phyloP scores from a whole-genome alignment of 495 filamentous ascomycete genomes.

The Aspergillus carlsbadensis region DNA sequence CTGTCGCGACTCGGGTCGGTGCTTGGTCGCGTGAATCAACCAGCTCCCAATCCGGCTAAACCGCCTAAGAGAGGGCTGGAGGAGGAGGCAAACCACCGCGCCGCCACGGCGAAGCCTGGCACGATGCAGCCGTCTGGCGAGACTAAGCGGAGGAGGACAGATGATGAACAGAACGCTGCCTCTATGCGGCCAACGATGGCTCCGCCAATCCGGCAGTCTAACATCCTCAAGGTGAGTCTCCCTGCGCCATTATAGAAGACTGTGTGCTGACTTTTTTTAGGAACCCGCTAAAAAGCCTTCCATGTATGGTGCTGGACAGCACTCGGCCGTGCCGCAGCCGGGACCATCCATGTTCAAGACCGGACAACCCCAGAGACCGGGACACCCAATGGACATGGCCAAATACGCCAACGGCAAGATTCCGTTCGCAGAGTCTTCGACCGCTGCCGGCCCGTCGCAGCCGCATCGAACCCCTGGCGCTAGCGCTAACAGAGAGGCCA shows the following conservation, averaged over 20 bases:
- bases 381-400: conserved; percentile 71
- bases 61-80: conserved; percentile 61
- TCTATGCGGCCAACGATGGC: conserved; percentile 62
- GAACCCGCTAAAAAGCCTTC: conserved; percentile 61
- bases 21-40: conserved; percentile 45
- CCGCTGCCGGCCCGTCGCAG: conserved; percentile 32
- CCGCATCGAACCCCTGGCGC: conserved; percentile 59
- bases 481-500: conserved; percentile 43
- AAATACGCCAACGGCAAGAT: conserved; percentile 86
- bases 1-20: conserved; percentile 54
- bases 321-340: conserved; percentile 45
- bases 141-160: conserved; percentile 57
- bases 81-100: conserved; percentile 47
- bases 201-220: conserved; percentile 80
- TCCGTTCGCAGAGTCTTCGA: conserved; percentile 74
- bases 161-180: conserved; percentile 53
- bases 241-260: neutral
- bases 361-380: conserved; percentile 53
- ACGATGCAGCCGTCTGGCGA: conserved; percentile 48
- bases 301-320: conserved; percentile 59
- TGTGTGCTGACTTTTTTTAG: conserved; percentile 37
- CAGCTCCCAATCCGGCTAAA: conserved; percentile 62
- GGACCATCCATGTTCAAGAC: conserved; percentile 41
- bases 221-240: conserved; percentile 47
- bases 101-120: conserved; percentile 41